A percentile compares a stretch with the other conserved stretches of the same genome.
phyloP scores from a whole-genome alignment of 345 rosid species.

The Reutealis trisperma region DNA sequence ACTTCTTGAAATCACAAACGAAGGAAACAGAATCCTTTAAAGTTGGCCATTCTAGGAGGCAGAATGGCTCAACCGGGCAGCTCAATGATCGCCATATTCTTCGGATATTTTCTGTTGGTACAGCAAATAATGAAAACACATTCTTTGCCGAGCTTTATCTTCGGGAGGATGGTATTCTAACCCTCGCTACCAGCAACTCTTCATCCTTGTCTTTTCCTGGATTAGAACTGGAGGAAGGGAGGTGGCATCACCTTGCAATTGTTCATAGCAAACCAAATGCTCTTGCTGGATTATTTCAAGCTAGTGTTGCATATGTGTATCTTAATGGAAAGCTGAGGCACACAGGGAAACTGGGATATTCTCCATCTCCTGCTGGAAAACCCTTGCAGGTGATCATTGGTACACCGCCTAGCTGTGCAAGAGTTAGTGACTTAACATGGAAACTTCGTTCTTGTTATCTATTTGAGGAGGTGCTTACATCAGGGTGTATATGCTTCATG shows the following conservation, averaged over 20 bases:
- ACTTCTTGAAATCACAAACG: conserved; percentile 62
- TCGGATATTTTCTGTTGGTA: conserved; percentile 92
- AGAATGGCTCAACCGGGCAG: conserved; percentile 47
- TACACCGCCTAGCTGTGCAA: conserved; percentile 77
- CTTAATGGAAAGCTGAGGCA: conserved; percentile 96
- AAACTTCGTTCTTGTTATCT: conserved; percentile 96
- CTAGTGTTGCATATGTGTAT: conserved; percentile 95
- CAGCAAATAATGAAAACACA: conserved; percentile 66
- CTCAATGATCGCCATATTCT: conserved; percentile 63
- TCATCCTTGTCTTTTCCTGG: conserved; percentile 88
- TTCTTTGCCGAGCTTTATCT: conserved; percentile 91
- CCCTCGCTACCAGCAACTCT: conserved; percentile 97
- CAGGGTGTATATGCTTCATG: conserved; percentile 97
- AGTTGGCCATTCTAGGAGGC: conserved; percentile 58
- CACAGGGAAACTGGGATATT: conserved; percentile 95
- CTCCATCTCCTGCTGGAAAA: conserved; percentile 96
- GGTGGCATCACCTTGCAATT: conserved; percentile 99
- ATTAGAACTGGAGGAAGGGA: conserved; percentile 87
- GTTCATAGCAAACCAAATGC: conserved; percentile 99
- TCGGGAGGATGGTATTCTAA: conserved; percentile 88
- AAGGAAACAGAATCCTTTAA: conserved; percentile 64
- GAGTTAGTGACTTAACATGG: conserved; percentile 84
- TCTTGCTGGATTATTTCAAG: conserved; percentile 98
- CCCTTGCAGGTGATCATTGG: conserved; percentile 94
- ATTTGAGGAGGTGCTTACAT: conserved; percentile 96